These are phyloP conservation scores for sorghum (Sorghum bicolor) DNA, from an alignment of 176 grass and related monocot species.

Conservation along the genomic window Sorghum_bicolor_NCBIv3 NC_012879.2:13174001-13174500, in stretches of 20 bases:
- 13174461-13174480: conserved; percentile 17
- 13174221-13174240: conserved; percentile 5
- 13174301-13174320: conserved; percentile 90
- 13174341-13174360: conserved; percentile 32
- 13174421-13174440: conserved; percentile 15
- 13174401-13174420: conserved; percentile 34
- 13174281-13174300: conserved; percentile 77
- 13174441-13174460: conserved; percentile 16
- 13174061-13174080: no score
- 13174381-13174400: conserved; percentile 60
- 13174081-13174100: no score
- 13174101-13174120: no score
- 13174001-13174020: no score
- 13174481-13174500: background rate
- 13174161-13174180: conserved; percentile 83
- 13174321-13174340: conserved; percentile 60
- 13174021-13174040: no score
- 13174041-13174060: no score
- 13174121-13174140: no score
- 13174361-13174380: conserved; percentile 69
- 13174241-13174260: background rate
- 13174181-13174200: conserved; percentile 71
- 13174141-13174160: no score
- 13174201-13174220: background rate
- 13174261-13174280: background rate